Percentiles rank a stretch among this genome's conserved stretches.
These are phyloP conservation scores for Talaromyces funiculosus DNA, from an alignment of 2,329 filamentous ascomycete species.

Conservation along the genomic window DNA sequence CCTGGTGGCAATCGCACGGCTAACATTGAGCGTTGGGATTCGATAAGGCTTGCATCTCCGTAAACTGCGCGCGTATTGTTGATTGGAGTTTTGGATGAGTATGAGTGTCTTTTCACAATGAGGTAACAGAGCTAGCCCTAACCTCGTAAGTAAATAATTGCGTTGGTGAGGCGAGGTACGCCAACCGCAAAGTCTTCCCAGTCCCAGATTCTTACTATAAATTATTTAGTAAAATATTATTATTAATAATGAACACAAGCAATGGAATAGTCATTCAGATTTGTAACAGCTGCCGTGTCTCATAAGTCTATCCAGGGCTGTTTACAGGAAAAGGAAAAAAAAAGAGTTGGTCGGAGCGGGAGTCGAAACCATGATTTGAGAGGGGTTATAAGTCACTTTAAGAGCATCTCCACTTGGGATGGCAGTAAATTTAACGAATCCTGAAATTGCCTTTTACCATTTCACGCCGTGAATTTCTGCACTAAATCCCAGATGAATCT, in stretches of 20 bases:
- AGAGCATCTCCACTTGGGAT: neutral
- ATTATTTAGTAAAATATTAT: neutral
- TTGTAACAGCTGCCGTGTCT: neutral
- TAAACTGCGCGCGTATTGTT: neutral
- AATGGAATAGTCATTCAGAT: neutral
- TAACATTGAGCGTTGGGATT: neutral
- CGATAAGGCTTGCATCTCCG: neutral
- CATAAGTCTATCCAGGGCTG: neutral
- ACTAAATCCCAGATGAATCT: neutral
- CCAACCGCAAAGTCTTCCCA: neutral
- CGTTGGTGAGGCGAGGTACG: neutral
- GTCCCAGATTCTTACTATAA: neutral
- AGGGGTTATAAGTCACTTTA: neutral
- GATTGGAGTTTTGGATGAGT: neutral
- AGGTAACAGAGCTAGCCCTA: neutral
- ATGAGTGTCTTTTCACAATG: too few species aligned
- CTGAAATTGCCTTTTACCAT: slow-evolving; percentile 3
- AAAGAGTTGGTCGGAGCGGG: neutral
- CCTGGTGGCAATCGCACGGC: neutral
- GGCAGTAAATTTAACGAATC: slow-evolving; percentile 1
- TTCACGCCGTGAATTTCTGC: neutral
- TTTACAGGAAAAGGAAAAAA: neutral
- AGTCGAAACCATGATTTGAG: neutral
- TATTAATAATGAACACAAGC: neutral
- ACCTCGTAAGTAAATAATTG: neutral